phyloP scores from a whole-genome alignment of 2,329 filamentous ascomycete species.

The Ophiostoma quercus region DNA sequence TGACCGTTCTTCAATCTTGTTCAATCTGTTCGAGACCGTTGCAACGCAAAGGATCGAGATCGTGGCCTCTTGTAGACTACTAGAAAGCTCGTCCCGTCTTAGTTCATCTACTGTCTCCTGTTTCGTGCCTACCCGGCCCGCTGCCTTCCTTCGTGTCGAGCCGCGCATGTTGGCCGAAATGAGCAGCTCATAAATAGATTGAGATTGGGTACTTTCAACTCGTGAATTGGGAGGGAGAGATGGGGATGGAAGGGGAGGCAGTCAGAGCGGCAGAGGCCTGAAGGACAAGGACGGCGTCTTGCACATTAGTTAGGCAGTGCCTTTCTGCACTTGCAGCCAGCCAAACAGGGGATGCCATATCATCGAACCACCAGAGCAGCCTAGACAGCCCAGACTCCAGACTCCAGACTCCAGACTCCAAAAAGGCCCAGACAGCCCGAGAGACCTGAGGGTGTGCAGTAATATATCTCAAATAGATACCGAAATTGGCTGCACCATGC shows the following conservation, averaged over 20 bases:
- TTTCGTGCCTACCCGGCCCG: constrained; percentile 16
- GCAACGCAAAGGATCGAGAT: constrained; percentile 8
- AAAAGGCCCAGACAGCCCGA: background rate
- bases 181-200: background rate
- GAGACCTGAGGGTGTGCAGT: background rate
- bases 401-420: background rate
- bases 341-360: constrained; percentile 1
- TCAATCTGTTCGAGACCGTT: background rate
- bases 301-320: background rate
- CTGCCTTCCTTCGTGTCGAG: constrained; percentile 24
- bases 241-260: background rate
- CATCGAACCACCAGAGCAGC: background rate
- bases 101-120: background rate
- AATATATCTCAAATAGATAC: background rate
- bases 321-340: background rate
- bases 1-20: background rate
- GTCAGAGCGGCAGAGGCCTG: too few species aligned
- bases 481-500: background rate
- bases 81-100: background rate
- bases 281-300: background rate
- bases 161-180: constrained; percentile 12
- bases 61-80: background rate
- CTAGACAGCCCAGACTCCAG: background rate
- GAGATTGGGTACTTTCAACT: background rate
- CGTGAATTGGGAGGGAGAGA: background rate